Evolutionary conservation across 306 rosid genomes (phyloP), one percentile per base, ranked within the genome.

Genomic region (Crotalaria pallida): DNA sequence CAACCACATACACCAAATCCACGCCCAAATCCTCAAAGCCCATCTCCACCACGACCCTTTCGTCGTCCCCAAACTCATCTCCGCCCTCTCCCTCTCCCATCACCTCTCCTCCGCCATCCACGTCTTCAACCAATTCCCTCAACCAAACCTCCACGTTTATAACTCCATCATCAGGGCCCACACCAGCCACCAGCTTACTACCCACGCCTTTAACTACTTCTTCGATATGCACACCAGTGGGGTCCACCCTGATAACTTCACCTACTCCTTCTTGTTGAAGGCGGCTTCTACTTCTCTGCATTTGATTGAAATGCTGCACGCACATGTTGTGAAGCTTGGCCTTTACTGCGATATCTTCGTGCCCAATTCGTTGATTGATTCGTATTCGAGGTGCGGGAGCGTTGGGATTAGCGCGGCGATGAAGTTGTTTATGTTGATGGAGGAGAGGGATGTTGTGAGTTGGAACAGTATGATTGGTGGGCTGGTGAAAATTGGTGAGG

Each of bases 381-480:
- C 83, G 0, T 91, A 88, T 50, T 76, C 78, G 0, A 91, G 73
- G 77, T 91, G 96, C 22, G 96, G 97, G n/a, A 27, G 65, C 15
- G 16, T 13, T 51, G 96, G 96, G 0, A 61, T 85, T 53, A 40
- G 41, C 3, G 77, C 38, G 21, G 97, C 91, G 0, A 72, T 69
- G 88, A 78, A 72, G 55, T 10, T 91, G 74, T 91, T 91, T 66
- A 19, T 36, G 66, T 53, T 55, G 16, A 82, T 88, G 96, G 78
- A 47, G 53, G 83, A 83, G 23, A 64, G 80, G 59, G 97, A 91
- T 67, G 55, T 73, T 2, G 92, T 88, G 12, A 83, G 86, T 26
- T 91, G 96, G 91, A 91, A 88, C 76, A 80, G 86, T 13, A 82
- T 88, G 84, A 75, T 91, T 52, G 82, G 83, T 73, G 96, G 96